Evolutionary conservation across 495 filamentous ascomycete species (phyloP), one percentile per base, ranked within the genome.

Genomic region (Podospora pseudocomata): DNA sequence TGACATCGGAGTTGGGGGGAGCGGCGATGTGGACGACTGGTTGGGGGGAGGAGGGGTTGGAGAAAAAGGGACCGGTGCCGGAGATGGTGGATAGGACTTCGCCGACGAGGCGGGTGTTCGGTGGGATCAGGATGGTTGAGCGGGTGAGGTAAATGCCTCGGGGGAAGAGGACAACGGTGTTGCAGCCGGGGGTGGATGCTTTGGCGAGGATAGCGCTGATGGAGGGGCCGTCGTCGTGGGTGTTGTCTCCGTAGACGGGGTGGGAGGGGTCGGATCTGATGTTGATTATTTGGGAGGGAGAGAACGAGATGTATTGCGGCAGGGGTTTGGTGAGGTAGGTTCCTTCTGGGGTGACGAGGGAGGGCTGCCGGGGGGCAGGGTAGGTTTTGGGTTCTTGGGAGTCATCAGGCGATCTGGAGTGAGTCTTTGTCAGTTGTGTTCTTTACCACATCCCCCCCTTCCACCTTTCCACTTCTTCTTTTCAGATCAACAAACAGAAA

Each of bases 1-100:
- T 23, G 82, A 78, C 88, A 83, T 4, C 84, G 85, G 0, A 57
- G 39, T 20, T 84, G 54, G 54, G 15, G 18, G 18, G 54, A 18
- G 54, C 82, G 26, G 87, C 88, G 28, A 91, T 73, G 56, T 80
- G 68, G 4, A 91, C 79, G n/a, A 90, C 80, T 0, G 87, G 77
- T 19, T 72, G 77, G 1, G 89, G 88, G 49, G 78, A 78, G 32
- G 68, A 74, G 0, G 78, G 71, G 69, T 88, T 78, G 44, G 80
- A 76, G 74, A 90, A 90, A 44, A 76, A 20, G 56, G 72, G n/a
- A 5, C 87, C 86, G n/a, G 67, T 69, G 53, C 78, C 80, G 54
- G 80, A 77, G 60, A 85, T 84, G 9, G 77, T 74, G 16, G 78
- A 76, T 68, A 80, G 80, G 1, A 78, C 76, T 64, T 86, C 81